A percentile compares a stretch with the other conserved stretches of the same genome.
These are phyloP conservation scores for Chaetomidium leptoderma DNA, from an alignment of 495 filamentous ascomycete species.

Conservation along the genomic window DNA sequence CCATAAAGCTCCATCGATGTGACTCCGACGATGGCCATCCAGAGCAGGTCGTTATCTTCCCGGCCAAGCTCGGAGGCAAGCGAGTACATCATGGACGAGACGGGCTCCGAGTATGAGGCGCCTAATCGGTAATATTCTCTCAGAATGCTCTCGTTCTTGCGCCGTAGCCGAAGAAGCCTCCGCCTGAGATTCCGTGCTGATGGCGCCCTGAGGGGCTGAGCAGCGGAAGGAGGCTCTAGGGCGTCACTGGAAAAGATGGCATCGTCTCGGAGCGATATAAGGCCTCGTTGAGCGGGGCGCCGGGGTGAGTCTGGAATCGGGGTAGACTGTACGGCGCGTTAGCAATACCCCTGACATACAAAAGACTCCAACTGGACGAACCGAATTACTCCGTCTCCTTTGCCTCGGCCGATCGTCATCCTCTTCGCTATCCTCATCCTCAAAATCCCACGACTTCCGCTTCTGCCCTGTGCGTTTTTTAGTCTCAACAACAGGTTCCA, in stretches of 20 bases:
- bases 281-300: slow-evolving; percentile 47
- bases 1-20: slow-evolving; percentile 89
- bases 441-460: slow-evolving; percentile 76
- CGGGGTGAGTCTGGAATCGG: slow-evolving; percentile 48
- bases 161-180: slow-evolving; percentile 66
- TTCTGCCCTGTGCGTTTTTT: slow-evolving; percentile 54
- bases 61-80: slow-evolving; percentile 90
- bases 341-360: slow-evolving; percentile 14
- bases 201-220: slow-evolving; percentile 56
- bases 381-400: slow-evolving; percentile 80
- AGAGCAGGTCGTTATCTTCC: slow-evolving; percentile 94
- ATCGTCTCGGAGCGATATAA: slow-evolving; percentile 45
- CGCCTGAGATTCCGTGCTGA: slow-evolving; percentile 66
- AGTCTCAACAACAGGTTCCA: slow-evolving; percentile 17
- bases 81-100: slow-evolving; percentile 89
- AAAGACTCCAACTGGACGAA: slow-evolving; percentile 40
- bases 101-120: slow-evolving; percentile 88
- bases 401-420: slow-evolving; percentile 68
- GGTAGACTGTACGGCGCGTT: slow-evolving; percentile 51
- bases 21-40: slow-evolving; percentile 89
- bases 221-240: slow-evolving; percentile 49
- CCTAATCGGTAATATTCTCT: slow-evolving; percentile 79
- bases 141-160: slow-evolving; percentile 68
- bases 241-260: slow-evolving; percentile 39
- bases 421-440: slow-evolving; percentile 65